Conservation (phyloP, 306 rosid genomes). For the Malus sieversii region DNA sequence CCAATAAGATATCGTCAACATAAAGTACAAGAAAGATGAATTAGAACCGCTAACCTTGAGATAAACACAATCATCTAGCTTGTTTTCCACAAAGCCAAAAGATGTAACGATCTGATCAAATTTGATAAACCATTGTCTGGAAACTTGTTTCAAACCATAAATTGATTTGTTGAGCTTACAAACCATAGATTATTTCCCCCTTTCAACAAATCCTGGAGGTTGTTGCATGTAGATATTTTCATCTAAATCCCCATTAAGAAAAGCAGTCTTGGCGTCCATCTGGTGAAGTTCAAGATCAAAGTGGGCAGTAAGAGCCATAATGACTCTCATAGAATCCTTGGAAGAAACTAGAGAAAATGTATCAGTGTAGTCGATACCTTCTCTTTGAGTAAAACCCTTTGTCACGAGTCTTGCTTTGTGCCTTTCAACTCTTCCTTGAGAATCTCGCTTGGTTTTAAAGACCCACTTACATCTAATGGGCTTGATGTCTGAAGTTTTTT, state of each 20-base stretch:
- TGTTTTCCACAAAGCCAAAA: no score
- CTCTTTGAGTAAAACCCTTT: neutral
- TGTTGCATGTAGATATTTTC: neutral
- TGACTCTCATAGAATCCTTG: neutral
- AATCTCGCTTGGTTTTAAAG: neutral
- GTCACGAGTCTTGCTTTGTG: neutral
- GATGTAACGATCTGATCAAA: no score
- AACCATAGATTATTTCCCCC: neutral
- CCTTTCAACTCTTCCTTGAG: neutral
- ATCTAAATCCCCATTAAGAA: neutral
- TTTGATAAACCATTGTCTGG: no score
- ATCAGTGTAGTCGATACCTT: neutral
- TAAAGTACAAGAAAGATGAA: no score
- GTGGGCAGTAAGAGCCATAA: neutral
- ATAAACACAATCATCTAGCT: no score
- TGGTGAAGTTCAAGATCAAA: neutral
- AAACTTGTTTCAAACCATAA: neutral
- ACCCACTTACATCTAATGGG: neutral
- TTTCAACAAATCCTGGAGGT: neutral
- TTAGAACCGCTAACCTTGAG: no score
- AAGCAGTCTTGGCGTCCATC: neutral
- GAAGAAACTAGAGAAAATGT: neutral
- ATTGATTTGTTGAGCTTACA: neutral
- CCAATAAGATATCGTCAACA: no score
- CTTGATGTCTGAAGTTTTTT: neutral